Conservation (phyloP, 2,329 filamentous ascomycete species). For the Aspergillus pseudotamarii region DNA sequence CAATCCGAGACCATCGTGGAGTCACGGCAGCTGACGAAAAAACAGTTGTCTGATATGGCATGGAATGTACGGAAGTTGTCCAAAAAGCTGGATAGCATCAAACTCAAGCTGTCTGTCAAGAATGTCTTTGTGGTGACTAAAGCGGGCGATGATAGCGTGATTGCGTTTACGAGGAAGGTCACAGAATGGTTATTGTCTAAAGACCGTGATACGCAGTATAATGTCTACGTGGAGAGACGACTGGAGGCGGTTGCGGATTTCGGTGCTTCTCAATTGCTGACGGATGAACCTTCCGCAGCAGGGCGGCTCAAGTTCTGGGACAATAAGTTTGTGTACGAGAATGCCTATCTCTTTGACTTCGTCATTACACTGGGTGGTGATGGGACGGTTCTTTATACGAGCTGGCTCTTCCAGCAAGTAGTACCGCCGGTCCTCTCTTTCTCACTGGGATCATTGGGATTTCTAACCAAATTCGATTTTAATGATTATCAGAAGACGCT, state of each 20-base stretch:
- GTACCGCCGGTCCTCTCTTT: slow-evolving; percentile 94
- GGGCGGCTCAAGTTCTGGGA: slow-evolving; percentile 80
- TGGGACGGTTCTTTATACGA: slow-evolving; percentile 94
- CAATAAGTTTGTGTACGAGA: slow-evolving; percentile 71
- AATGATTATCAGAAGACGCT: slow-evolving; percentile 71
- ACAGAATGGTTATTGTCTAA: slow-evolving; percentile 77
- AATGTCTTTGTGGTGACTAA: slow-evolving; percentile 90
- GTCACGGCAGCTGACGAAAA: slow-evolving; percentile 86
- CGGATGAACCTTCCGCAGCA: slow-evolving; percentile 59
- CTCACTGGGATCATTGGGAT: slow-evolving; percentile 86
- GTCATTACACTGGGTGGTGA: slow-evolving; percentile 90
- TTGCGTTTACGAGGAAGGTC: slow-evolving; percentile 75
- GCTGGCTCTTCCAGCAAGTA: slow-evolving; percentile 94
- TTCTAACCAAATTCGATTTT: slow-evolving; percentile 96
- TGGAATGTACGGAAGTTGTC: slow-evolving; percentile 91
- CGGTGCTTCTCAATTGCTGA: slow-evolving; percentile 68
- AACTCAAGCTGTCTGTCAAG: slow-evolving; percentile 77
- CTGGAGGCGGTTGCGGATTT: slow-evolving; percentile 73
- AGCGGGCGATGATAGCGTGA: slow-evolving; percentile 79
- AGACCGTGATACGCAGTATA: slow-evolving; percentile 69
- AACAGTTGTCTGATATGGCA: slow-evolving; percentile 94
- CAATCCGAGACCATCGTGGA: slow-evolving; percentile 51
- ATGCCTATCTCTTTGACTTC: slow-evolving; percentile 90
- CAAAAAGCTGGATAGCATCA: slow-evolving; percentile 80
- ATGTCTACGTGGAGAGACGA: slow-evolving; percentile 78